Percentiles rank a stretch among this genome's conserved stretches.
Conservation (phyloP, 176 grass and related monocot species). For the Musa itinerans region DNA sequence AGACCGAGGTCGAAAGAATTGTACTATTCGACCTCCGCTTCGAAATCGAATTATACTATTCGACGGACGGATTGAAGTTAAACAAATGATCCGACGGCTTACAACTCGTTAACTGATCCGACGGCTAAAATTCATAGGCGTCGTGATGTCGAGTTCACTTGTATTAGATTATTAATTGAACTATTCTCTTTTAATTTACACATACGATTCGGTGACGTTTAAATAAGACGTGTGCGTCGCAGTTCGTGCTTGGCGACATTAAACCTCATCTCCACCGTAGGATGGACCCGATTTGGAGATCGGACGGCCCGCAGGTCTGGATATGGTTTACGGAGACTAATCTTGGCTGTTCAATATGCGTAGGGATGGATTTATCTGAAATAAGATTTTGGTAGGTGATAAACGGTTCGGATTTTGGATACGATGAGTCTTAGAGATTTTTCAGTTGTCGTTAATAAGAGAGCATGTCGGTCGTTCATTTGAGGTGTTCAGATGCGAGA, state of each 20-base stretch:
- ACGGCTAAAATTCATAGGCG: slow-evolving; percentile 7
- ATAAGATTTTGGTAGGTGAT: neutral
- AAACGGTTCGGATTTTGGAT: neutral
- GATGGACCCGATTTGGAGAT: neutral
- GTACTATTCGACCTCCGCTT: neutral
- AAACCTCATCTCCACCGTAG: too few relatives aligned
- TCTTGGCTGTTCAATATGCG: neutral
- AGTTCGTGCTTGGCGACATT: neutral
- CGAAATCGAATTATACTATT: slow-evolving; percentile 8
- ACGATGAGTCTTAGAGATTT: neutral
- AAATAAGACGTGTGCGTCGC: neutral
- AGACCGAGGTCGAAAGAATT: neutral
- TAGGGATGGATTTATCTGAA: neutral
- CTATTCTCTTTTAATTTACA: neutral
- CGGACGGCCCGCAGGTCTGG: neutral
- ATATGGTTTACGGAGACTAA: neutral
- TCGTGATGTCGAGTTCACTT: too few relatives aligned
- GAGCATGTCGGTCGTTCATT: neutral
- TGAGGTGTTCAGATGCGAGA: neutral
- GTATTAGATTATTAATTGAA: neutral
- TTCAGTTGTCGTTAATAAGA: neutral
- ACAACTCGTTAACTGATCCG: neutral
- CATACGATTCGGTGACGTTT: neutral
- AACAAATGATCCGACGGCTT: neutral
- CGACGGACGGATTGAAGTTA: neutral